Base-by-base conservation (phyloP, 1,284 basidiomycete genomes). In the Moesziomyces globuligerus region DNA sequence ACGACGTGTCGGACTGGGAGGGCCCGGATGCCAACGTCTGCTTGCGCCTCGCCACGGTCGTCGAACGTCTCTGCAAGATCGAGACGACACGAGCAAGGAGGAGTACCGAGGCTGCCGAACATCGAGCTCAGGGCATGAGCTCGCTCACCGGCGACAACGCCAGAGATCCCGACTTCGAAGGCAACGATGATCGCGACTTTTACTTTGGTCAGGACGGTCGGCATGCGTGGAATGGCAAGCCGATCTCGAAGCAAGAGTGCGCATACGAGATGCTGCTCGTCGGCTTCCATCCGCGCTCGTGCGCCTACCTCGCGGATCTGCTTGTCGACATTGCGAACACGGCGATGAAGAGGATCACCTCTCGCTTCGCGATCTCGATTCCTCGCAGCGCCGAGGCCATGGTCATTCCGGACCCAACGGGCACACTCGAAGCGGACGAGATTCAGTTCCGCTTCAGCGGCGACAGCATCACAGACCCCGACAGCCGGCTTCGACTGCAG, bases 211-310 rank as follows among this genome's bases (percentile, higher is more conserved):
- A 52, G 17, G 38, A 67, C 18, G 62, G 55, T 18, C 38, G 53
- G 9, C 78, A 81, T 26, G 39, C 64, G 6, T 48, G 65, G 21
- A 74, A 56, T 1, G 70, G 66, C 0, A 72, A 61, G 39, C 80
- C 80, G 2, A 39, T 68, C 11, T 58, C 47, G 3, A 68, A 72
- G n/a, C 46, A 64, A 1, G 75, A 79, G 39, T 60, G 73, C 10
- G 73, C 76, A 9, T 62, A 72, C 39, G 74, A 78, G 34, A 69
- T 81, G 71, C 67, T 81, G 1, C 59, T 74, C 15, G 36, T 42
- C 0, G 80, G 80, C 24, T 81, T 77, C 43, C 67, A 74, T 20
- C 67, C 68, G 0, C 37, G 53, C 13, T 38, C 48, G 10, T 61
- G 58, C 32, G 21, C 60, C 2, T 72, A 69, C 7, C 62, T 74